Evolutionary conservation across 2,329 filamentous ascomycete genomes (phyloP), one percentile per base, ranked within the genome.

Genomic region (Fusarium armeniacum): DNA sequence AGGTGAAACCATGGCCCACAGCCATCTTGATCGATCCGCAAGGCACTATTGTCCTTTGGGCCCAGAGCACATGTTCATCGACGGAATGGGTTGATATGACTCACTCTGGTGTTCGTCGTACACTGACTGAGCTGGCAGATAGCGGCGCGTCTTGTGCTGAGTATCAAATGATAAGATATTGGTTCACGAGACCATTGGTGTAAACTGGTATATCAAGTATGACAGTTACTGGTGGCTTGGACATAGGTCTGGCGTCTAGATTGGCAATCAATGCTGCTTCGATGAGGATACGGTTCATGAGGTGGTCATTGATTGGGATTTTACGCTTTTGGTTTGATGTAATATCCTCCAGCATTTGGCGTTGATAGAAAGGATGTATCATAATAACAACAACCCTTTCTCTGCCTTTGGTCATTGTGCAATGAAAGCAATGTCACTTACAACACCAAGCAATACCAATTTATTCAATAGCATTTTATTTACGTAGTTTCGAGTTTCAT

Each of bases 141-240:
- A 68, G 58, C 15, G 67, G 58, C 13, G 58, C 67, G 4, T 36
- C 51, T 16, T 68, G 44, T 47, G 12, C 35, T 9, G 67, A 68
- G 0, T 58, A 65, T 4, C 58, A 65, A 15, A 52, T 47, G 1
- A 20, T 70, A 12, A 38, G 55, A n/a, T 70, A 65, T 12, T 22
- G 40, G 10, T 71, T 65, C 16, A 33, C 16, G 8, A 20, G 13
- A 13, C 12, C 20, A 2, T 28, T 41, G 11, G 5, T 12, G 6
- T 51, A 26, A 24, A 20, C 35, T 16, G 30, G 5, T 16, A 2
- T 11, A n/a, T n/a, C 20, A 2, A 16, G n/a, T 20, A 2, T 18
- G 16, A 40, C 22, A n/a, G 8, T 32, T n/a, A 12, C 10, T 20
- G 5, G n/a, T 41, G 6, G 6, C 9, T 13, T 26, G 5, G 11